Evolutionary conservation across 129 eudicot genomes (phyloP).

Genomic region (Ambrosia trifida): DNA sequence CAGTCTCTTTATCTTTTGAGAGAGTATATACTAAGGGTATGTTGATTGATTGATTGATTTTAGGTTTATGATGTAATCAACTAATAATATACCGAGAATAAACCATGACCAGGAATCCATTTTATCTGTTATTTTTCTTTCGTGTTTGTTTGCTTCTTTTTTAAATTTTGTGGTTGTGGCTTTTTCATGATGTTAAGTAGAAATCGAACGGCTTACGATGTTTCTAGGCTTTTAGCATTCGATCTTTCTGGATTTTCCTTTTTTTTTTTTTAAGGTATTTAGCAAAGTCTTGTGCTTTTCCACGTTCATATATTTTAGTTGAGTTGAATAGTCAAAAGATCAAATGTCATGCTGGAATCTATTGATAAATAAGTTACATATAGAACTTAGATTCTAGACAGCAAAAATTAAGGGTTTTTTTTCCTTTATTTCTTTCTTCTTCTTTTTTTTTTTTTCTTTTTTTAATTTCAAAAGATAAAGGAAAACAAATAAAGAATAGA

Average conservation of each 20-base stretch:
- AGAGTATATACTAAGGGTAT: too few relatives aligned
- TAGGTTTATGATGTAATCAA: too few relatives aligned
- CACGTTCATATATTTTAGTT: not conserved
- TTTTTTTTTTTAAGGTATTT: not conserved
- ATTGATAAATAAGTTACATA: not conserved
- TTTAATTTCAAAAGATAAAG: too few relatives aligned
- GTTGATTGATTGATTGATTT: too few relatives aligned
- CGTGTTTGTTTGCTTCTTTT: conserved; percentile 4
- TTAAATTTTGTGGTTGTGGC: conserved; percentile 4
- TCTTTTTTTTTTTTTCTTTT: too few relatives aligned
- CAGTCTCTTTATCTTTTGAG: too few relatives aligned
- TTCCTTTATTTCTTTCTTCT: too few relatives aligned
- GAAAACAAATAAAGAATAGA: too few relatives aligned
- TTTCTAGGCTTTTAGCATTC: not conserved
- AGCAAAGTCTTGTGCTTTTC: not conserved
- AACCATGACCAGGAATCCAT: too few relatives aligned
- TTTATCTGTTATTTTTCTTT: not conserved
- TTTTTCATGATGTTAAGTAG: not conserved
- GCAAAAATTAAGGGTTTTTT: too few relatives aligned
- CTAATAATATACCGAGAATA: too few relatives aligned
- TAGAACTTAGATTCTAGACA: too few relatives aligned
- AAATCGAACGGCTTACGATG: not conserved
- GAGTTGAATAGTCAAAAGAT: not conserved
- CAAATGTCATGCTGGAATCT: not conserved
- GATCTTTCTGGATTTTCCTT: not conserved